A percentile compares a stretch with the other conserved stretches of the same genome.
phyloP scores from a whole-genome alignment of 257 asterid genomes.

The Jacaranda mimosifolia region DNA sequence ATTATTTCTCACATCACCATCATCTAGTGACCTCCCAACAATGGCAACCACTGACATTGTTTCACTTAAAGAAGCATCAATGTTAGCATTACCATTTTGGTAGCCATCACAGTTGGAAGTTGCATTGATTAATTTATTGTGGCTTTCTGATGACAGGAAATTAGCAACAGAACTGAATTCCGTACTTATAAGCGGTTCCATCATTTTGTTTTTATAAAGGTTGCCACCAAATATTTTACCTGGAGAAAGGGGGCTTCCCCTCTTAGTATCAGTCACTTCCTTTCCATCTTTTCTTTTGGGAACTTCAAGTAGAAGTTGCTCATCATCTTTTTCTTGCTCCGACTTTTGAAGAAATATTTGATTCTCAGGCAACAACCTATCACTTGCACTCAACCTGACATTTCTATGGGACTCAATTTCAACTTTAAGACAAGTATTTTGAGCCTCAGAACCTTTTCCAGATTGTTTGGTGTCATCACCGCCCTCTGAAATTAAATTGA shows the following conservation, averaged over 20 bases:
- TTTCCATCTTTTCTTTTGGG: slow-evolving; percentile 38
- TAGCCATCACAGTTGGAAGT: slow-evolving; percentile 37
- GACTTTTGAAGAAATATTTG: slow-evolving; percentile 37
- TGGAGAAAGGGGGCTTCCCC: slow-evolving; percentile 27
- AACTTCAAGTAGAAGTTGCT: slow-evolving; percentile 36
- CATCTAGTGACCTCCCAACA: not conserved
- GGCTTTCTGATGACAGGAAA: slow-evolving; percentile 38
- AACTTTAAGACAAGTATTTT: slow-evolving; percentile 35
- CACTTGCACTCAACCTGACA: slow-evolving; percentile 40
- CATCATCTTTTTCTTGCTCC: slow-evolving; percentile 38
- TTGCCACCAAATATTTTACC: slow-evolving; percentile 29
- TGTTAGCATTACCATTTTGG: slow-evolving; percentile 17
- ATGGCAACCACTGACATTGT: not conserved
- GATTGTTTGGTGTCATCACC: slow-evolving; percentile 38
- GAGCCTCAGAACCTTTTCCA: slow-evolving; percentile 32
- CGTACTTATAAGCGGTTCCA: slow-evolving; percentile 27
- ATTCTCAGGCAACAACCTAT: slow-evolving; percentile 41
- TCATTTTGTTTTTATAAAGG: slow-evolving; percentile 29
- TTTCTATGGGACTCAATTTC: slow-evolving; percentile 36
- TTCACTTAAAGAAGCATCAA: slow-evolving; percentile 1
- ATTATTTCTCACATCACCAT: not conserved
- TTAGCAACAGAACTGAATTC: slow-evolving; percentile 33
- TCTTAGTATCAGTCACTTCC: slow-evolving; percentile 37
- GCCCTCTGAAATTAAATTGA: slow-evolving; percentile 35
- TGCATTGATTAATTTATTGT: slow-evolving; percentile 29